Base-by-base conservation (phyloP, 768 basidiomycete species). In the Russula sp. region DNA sequence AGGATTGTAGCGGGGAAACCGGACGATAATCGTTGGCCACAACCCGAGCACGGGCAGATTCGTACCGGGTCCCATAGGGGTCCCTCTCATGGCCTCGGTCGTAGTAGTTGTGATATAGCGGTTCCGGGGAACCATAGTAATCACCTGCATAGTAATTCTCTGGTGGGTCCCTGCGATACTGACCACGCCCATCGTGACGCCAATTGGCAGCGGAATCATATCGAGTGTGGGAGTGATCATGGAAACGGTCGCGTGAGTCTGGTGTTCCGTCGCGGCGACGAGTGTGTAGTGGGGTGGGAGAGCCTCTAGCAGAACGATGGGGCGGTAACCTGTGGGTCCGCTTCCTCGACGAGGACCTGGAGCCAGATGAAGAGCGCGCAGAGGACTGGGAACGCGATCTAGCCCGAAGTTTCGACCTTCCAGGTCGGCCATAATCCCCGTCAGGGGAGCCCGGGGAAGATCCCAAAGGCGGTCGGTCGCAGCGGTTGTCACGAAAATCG, bases 1-100 rank as follows among this genome's bases (percentile, higher is more conserved):
- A 52, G 16, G 56, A 18, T 50, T 58, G 65, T 32, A 62, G 63
- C 45, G 71, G 67, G 11, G 72, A 73, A 22, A 68, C 32, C 18
- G 69, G 68, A 44, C 68, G 66, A 59, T 70, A 69, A 22, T 54
- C 50, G 45, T 69, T 67, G 40, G 51, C 57, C 7, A 56, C 16
- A 34, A 45, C 32, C 14, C 58, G 49, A 39, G 62, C 54, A 37
- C 58, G 47, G 11, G 61, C 49, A 44, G 50, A 45, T 13, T 64
- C 53, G 48, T 62, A 65, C 27, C 53, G 48, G 13, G 55, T 57
- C 20, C 40, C 54, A 58, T 68, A 62, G 31, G 54, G 45, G 39
- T 69, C 65, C 45, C 64, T 57, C 22, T 62, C 64, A 34, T 55
- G 63, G 39, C 65, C 52, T 16, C 57, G 60, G 49, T 65, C 66